Percentiles rank a stretch among this genome's conserved stretches.
Evolutionary conservation across 2,329 filamentous ascomycete species (phyloP).

Genomic region (Didymellaceae sp.): DNA sequence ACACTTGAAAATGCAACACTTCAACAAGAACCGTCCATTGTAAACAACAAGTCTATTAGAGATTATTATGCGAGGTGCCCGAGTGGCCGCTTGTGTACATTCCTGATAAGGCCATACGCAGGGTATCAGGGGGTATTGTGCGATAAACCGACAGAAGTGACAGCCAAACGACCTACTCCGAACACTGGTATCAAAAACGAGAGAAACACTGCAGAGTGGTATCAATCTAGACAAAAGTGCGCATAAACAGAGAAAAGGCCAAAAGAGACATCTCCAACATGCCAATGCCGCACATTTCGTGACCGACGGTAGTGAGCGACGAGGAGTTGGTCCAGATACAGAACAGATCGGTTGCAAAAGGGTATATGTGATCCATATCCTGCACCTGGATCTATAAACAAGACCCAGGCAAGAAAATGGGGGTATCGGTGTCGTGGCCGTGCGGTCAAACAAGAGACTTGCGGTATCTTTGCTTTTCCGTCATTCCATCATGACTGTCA

Average conservation of each 20-base stretch:
- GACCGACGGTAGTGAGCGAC: constrained; percentile 38
- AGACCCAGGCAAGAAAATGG: constrained; percentile 37
- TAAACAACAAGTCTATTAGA: constrained; percentile 45
- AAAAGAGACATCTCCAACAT: constrained; percentile 43
- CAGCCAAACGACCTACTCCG: constrained; percentile 34
- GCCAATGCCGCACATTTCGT: constrained; percentile 45
- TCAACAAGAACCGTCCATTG: neutral
- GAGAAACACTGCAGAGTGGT: constrained; percentile 50
- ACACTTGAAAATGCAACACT: neutral
- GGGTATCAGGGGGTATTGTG: constrained; percentile 52
- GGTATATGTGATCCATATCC: constrained; percentile 43
- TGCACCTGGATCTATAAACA: constrained; percentile 29
- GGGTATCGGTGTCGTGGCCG: constrained; percentile 45
- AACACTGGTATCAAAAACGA: constrained; percentile 49
- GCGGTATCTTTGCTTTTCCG: constrained; percentile 51
- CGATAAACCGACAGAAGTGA: constrained; percentile 44
- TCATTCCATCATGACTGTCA: constrained; percentile 52
- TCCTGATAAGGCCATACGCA: constrained; percentile 49
- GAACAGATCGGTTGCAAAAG: constrained; percentile 39
- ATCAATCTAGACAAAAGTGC: constrained; percentile 52
- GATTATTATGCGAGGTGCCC: constrained; percentile 50
- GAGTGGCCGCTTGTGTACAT: constrained; percentile 50
- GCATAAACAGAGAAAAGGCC: constrained; percentile 43
- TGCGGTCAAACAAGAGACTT: constrained; percentile 50
- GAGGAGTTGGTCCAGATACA: constrained; percentile 37